These are phyloP conservation scores for Hordeum vulgare DNA, from an alignment of 176 grass and related monocot genomes.

Conservation along the genomic window MorexV3_pseudomolecules_assembly NC_058518.1:339683457-339683956, in stretches of 20 bases:
- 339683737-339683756: neutral
- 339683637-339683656: neutral
- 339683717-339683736: neutral
- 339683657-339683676: neutral
- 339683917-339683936: neutral
- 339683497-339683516: conserved; percentile 83
- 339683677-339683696: neutral
- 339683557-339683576: conserved; percentile 69
- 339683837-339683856: neutral
- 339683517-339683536: conserved; percentile 72
- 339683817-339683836: neutral
- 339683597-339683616: neutral
- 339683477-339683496: conserved; percentile 32
- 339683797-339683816: neutral
- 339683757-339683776: neutral
- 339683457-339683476: conserved; percentile 40
- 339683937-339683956: neutral
- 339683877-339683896: neutral
- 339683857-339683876: neutral
- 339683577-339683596: conserved; percentile 48
- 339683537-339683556: conserved; percentile 45
- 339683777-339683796: neutral
- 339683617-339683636: neutral
- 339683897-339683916: neutral
- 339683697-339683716: neutral